Evolutionary conservation across 2,329 filamentous ascomycete species (phyloP).

Genomic region (Neocatenulostroma microsporum): DNA sequence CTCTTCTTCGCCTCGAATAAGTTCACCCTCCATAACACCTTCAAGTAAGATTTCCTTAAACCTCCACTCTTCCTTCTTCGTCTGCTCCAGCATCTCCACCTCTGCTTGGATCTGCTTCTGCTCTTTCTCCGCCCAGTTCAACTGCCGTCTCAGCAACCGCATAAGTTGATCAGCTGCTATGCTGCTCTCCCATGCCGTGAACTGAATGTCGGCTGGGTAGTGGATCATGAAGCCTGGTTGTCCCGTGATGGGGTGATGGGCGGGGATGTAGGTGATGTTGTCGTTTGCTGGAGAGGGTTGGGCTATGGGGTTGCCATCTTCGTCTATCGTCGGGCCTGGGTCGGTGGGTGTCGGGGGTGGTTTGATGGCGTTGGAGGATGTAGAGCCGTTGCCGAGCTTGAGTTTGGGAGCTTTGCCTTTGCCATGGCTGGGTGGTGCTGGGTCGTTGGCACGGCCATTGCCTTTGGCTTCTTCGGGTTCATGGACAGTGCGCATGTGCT

Average conservation of each 20-base stretch:
- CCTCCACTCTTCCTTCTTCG: constrained; percentile 65
- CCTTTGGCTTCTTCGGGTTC: constrained; percentile 93
- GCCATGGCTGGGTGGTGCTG: too few relatives aligned
- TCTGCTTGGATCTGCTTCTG: constrained; percentile 56
- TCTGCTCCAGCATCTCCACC: constrained; percentile 57
- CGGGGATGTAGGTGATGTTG: constrained; percentile 52
- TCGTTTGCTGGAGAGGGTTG: constrained; percentile 40
- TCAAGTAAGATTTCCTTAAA: constrained; percentile 74
- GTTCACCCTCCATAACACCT: constrained; percentile 63
- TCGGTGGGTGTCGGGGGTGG: constrained; percentile 11
- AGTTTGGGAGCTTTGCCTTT: constrained; percentile 34
- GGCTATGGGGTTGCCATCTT: constrained; percentile 23
- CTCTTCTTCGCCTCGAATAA: constrained; percentile 39
- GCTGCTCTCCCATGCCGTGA: constrained; percentile 57
- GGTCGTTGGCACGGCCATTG: too few relatives aligned
- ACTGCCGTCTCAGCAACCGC: constrained; percentile 53
- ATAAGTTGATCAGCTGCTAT: constrained; percentile 62
- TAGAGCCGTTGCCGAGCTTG: constrained; percentile 32
- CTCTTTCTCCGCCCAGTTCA: constrained; percentile 65
- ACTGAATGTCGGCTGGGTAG: constrained; percentile 51
- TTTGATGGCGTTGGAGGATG: constrained; percentile 10
- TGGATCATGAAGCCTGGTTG: constrained; percentile 42
- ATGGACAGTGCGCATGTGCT: constrained; percentile 98
- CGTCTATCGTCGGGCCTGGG: constrained; percentile 20
- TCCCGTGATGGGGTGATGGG: constrained; percentile 53